These are phyloP conservation scores for Chaetomiaceae sp. DNA, from an alignment of 2,329 filamentous ascomycete genomes.

Conservation along the genomic window DNA sequence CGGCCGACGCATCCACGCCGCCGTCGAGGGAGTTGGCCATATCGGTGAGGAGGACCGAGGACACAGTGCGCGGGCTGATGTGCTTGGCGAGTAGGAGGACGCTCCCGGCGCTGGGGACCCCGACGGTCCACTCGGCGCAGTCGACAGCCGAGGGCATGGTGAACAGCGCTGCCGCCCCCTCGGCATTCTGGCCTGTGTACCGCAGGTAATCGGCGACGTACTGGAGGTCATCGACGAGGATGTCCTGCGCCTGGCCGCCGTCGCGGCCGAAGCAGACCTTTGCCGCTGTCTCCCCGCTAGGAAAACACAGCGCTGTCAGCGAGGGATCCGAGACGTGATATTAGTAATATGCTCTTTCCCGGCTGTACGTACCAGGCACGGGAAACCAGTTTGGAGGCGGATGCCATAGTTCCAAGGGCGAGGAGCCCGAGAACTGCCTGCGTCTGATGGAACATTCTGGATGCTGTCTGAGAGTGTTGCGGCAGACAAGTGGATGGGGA, in stretches of 20 bases:
- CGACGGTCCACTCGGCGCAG: background rate
- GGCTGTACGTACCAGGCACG: too few relatives aligned
- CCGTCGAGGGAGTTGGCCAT: constrained; percentile 5
- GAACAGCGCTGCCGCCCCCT: background rate
- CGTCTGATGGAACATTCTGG: too few relatives aligned
- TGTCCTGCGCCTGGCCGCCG: background rate
- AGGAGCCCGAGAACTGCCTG: too few relatives aligned
- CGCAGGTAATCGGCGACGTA: background rate
- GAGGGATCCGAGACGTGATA: too few relatives aligned
- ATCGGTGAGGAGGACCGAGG: background rate
- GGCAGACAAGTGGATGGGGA: too few relatives aligned
- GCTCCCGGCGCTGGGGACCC: background rate
- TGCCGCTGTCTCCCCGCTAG: background rate
- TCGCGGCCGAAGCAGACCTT: background rate
- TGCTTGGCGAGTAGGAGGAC: background rate
- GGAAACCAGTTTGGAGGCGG: too few relatives aligned
- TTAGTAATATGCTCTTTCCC: too few relatives aligned
- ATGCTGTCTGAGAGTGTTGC: too few relatives aligned
- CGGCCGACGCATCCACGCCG: background rate
- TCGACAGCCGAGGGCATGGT: background rate
- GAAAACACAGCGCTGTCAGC: too few relatives aligned
- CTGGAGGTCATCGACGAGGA: background rate
- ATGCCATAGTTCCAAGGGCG: too few relatives aligned
- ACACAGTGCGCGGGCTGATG: background rate
- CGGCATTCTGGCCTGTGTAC: background rate